Base-by-base conservation (phyloP, 371 early-diverging fungal species). In the Mycotypha africana region DNA sequence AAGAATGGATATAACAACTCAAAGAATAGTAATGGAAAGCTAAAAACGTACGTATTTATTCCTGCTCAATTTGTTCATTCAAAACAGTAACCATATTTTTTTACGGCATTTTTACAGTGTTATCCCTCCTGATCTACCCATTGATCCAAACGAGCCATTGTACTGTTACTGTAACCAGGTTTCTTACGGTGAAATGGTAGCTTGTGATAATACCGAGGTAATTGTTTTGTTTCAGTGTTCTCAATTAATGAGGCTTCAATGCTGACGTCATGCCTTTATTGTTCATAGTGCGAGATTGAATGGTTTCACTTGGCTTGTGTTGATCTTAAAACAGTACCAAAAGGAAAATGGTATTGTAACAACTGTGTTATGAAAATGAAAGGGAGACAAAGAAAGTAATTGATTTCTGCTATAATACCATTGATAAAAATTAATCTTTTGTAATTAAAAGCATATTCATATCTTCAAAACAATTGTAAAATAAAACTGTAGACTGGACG, bases 281-380 rank as follows among this genome's bases (percentile, higher is more conserved):
- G 40, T 38, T 16, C 16, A 14, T 56, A 87, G 83, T 96, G 95
- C 59, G 86, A 86, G 39, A 83, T 87, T 47, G 91, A 93, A 63
- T 97, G 98, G 98, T 96, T 93, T 68, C 98, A 98, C 73, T 81
- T 88, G 55, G 83, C 81, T 11, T 98, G 98, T 67, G 92, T 94
- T 12, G 92, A 88, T 19, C 77, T 95, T 20, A 81, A 83, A 21
- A 80, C 78, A 5, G 85, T 85, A 8, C 92, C 92, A 26, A 89
- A 88, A 56, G 94, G 92, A 20, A 85, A 88, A 56, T 98, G 98
- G 98, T 91, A 83, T 51, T 98, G 98, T 58, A 74, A 81, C 16
- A 83, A 84, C 30, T 89, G 91, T 59, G 38, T 56, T 4, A 56
- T 66, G 32, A 83, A 83, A 53, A 62, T 71, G 45, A 80, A 81